Conservation (phyloP, 1,284 basidiomycete species). For the Papiliotrema flavescens region DNA sequence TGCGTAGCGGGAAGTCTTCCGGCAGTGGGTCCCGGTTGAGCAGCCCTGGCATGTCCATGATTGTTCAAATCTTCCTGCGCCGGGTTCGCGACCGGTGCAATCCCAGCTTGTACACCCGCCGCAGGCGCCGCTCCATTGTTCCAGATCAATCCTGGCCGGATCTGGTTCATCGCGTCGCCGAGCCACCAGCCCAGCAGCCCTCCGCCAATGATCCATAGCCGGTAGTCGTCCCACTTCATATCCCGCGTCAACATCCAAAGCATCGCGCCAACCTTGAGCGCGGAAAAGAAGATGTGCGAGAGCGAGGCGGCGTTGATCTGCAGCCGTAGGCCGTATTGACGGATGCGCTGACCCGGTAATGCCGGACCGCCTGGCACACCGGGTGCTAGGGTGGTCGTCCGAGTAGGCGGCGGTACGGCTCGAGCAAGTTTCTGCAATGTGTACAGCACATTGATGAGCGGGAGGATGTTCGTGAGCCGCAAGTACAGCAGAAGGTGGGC, state of each 20-base stretch:
- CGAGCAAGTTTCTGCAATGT: slow-evolving; percentile 3
- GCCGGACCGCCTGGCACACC: neutral
- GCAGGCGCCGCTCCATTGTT: neutral
- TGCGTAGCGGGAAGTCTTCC: neutral
- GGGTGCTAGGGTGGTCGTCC: slow-evolving; percentile 1
- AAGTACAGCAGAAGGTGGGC: slow-evolving; percentile 37
- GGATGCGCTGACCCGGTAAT: slow-evolving; percentile 3
- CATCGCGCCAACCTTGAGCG: slow-evolving; percentile 26
- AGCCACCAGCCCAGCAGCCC: slow-evolving; percentile 32
- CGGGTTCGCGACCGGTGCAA: neutral
- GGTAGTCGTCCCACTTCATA: slow-evolving; percentile 32
- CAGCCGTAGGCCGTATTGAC: slow-evolving; percentile 12
- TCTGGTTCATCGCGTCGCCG: slow-evolving; percentile 22
- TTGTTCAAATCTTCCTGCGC: neutral
- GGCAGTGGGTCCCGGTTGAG: neutral
- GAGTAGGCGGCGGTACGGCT: neutral
- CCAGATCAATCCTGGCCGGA: slow-evolving; percentile 1
- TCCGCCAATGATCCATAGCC: slow-evolving; percentile 34
- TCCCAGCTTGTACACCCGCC: neutral
- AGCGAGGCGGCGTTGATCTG: slow-evolving; percentile 19
- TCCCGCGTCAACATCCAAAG: slow-evolving; percentile 41
- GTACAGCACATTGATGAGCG: slow-evolving; percentile 19
- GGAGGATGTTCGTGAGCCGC: slow-evolving; percentile 31
- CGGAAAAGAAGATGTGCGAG: slow-evolving; percentile 31
- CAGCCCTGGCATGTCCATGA: neutral